Evolutionary conservation across 805 yeast genomes (phyloP), one percentile per base, ranked within the genome.

Genomic region (Kodamaea leandrae): DNA sequence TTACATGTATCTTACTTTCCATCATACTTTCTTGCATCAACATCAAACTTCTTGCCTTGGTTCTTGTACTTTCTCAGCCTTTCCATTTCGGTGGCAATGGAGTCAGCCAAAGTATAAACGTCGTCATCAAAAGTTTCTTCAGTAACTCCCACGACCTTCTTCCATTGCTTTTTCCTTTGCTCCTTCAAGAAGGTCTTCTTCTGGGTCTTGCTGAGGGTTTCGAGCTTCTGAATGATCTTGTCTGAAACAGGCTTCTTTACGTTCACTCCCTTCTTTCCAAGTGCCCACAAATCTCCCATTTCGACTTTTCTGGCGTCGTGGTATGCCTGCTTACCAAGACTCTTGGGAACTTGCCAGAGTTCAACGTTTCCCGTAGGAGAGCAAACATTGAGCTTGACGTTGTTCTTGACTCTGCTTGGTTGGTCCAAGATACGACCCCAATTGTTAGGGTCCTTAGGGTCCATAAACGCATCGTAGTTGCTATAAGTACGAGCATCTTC

Each of bases 271-370:
- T 69, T 69, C 49, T 60, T 60, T 7, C 61, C 70, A 41, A 59
- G 54, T 1, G 85, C 82, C 99, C 98, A 93, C 39, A 82, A 63
- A 58, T 93, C 99, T 16, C 96, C 96, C 55, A 77, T 76, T n/a
- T 61, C 62, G 0, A 87, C 78, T 59, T 93, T 91, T 41, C 97
- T 73, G 0, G 96, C 96, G 66, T 93, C 98, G 55, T 86, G 95
- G 51, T 87, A 93, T 2, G 71, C 78, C 46, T 78, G 83, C 46
- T 79, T 78, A 4, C 87, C 85, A 41, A 77, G 71, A 14, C 95
- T 80, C 57, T 82, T 85, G 0, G 97, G 83, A 2, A 93, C 76
- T 12, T 82, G 82, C 96, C 97, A 89, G 44, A 82, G 80, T 62
- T 91, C 97, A 32, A 91, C 62, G 35, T 76, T 74, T 1, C 96